A percentile compares a stretch with the other conserved stretches of the same genome.
phyloP scores from a whole-genome alignment of 2,329 filamentous ascomycete species.

The Onygenales sp. region DNA sequence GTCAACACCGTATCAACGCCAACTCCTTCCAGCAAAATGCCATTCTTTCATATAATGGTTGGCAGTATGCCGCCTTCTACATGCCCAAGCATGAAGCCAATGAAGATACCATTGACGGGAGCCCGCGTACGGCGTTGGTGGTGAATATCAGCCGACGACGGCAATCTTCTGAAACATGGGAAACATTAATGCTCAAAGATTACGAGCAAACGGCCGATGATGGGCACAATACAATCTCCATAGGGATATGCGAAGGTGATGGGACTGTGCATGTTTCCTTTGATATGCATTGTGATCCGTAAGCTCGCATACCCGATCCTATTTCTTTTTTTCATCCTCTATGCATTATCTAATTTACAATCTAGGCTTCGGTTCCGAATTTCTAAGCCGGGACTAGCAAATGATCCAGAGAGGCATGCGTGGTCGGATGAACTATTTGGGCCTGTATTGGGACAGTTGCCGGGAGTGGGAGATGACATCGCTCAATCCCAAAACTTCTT shows the following conservation, averaged over 20 bases:
- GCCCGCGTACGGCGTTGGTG: not conserved
- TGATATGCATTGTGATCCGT: slow-evolving; percentile 41
- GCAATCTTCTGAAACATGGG: slow-evolving; percentile 24
- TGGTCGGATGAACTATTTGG: no score
- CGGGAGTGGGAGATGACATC: no score
- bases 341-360: not conserved
- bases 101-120: not conserved
- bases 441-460: no score
- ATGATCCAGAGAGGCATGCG: not conserved
- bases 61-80: slow-evolving; percentile 44
- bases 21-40: slow-evolving; percentile 43
- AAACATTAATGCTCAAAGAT: slow-evolving; percentile 40
- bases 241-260: slow-evolving; percentile 42
- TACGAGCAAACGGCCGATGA: slow-evolving; percentile 43
- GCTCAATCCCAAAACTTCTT: no score
- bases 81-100: not conserved
- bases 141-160: not conserved
- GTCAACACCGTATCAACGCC: slow-evolving; percentile 28
- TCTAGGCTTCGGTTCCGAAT: not conserved
- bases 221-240: slow-evolving; percentile 45
- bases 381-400: not conserved
- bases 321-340: not conserved
- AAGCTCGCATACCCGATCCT: slow-evolving; percentile 6
- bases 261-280: slow-evolving; percentile 46
- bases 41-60: slow-evolving; percentile 38